Percentiles rank a stretch among this genome's conserved stretches.
Conservation (phyloP, 2,329 filamentous ascomycete genomes). For the Aschersonia sp. region DNA sequence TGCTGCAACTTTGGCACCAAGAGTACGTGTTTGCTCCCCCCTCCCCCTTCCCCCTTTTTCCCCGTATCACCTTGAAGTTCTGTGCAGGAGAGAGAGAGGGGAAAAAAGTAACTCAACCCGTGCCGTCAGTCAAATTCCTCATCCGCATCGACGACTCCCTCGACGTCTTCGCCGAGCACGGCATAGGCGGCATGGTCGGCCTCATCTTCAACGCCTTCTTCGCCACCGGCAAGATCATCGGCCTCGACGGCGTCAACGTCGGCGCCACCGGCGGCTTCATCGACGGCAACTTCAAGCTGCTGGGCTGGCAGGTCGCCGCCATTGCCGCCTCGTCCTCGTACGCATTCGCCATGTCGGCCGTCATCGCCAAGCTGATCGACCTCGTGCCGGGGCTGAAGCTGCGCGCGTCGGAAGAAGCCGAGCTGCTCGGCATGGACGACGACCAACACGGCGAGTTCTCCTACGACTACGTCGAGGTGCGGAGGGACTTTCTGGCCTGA, state of each 20-base stretch:
- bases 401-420: constrained; percentile 66
- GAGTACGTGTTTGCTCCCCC: constrained; percentile 11
- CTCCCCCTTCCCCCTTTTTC: constrained; percentile 6
- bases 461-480: constrained; percentile 82
- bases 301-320: constrained; percentile 72
- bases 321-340: constrained; percentile 53
- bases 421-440: constrained; percentile 79
- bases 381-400: constrained; percentile 64
- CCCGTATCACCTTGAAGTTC: neutral
- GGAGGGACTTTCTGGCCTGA: constrained; percentile 79
- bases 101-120: neutral
- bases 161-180: constrained; percentile 61
- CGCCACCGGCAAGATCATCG: constrained; percentile 54
- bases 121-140: constrained; percentile 37
- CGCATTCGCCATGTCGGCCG: constrained; percentile 57
- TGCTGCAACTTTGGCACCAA: constrained; percentile 57
- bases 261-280: constrained; percentile 55
- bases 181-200: constrained; percentile 53
- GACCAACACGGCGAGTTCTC: constrained; percentile 84
- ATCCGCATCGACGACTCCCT: constrained; percentile 56
- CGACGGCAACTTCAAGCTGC: constrained; percentile 57
- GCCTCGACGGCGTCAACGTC: constrained; percentile 64
- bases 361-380: constrained; percentile 64
- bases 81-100: neutral
- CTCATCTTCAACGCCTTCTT: constrained; percentile 63